Percentiles rank a stretch among this genome's conserved stretches.
phyloP scores from a whole-genome alignment of 331 rosid species.

The Erythrophleum ivorense region DNA sequence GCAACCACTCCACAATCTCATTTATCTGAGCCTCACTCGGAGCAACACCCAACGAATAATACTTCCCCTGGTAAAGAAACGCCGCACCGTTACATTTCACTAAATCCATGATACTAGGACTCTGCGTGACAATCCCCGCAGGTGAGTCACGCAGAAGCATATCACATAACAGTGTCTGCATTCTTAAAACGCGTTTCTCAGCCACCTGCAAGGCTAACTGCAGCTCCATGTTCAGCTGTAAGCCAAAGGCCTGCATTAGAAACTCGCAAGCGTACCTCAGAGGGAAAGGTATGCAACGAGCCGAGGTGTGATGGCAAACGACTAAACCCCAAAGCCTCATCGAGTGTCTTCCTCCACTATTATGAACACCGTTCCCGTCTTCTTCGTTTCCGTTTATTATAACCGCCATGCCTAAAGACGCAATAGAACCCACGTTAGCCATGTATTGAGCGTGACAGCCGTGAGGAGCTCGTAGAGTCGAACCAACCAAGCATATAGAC shows the following conservation, averaged over 20 bases:
- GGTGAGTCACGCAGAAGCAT: constrained; percentile 96
- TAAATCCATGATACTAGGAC: constrained; percentile 82
- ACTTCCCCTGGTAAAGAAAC: constrained; percentile 68
- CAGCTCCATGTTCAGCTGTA: constrained; percentile 85
- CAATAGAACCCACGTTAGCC: too few species aligned
- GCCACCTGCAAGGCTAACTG: constrained; percentile 68
- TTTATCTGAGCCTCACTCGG: constrained; percentile 77
- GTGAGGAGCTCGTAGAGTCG: too few species aligned
- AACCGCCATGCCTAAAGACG: too few species aligned
- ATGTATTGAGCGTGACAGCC: too few species aligned
- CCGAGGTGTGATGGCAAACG: constrained; percentile 90
- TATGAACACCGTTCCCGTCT: constrained; percentile 52
- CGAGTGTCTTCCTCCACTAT: too few species aligned
- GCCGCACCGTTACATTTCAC: constrained; percentile 97
- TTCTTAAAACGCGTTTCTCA: constrained; percentile 84
- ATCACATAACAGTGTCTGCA: constrained; percentile 88
- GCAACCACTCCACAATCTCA: constrained; percentile 84
- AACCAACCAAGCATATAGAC: too few species aligned
- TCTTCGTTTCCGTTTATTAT: too few species aligned
- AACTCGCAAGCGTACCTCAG: constrained; percentile 89
- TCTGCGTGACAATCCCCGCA: too few species aligned
- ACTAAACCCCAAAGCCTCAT: constrained; percentile 93
- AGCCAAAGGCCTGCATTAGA: constrained; percentile 92
- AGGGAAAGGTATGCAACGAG: constrained; percentile 82
- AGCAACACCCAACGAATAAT: constrained; percentile 69